Percentiles rank a stretch among this genome's conserved stretches.
phyloP scores from a whole-genome alignment of 2,329 filamentous ascomycete species.

The Hymenoscyphus infarciens region DNA sequence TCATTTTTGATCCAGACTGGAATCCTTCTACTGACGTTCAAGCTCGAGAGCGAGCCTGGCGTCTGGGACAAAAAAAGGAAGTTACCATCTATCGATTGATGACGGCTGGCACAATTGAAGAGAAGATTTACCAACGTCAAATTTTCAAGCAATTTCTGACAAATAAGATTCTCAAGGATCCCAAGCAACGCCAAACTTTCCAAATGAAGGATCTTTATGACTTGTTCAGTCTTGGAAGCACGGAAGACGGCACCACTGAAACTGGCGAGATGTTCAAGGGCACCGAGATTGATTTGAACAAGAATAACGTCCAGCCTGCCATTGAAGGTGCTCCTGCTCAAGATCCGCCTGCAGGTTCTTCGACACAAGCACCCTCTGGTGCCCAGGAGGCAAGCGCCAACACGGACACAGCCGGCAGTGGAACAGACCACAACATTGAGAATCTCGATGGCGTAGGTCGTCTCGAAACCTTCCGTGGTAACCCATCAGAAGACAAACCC shows the following conservation, averaged over 20 bases:
- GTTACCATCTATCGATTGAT: conserved; percentile 97
- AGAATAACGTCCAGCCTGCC: conserved; percentile 33
- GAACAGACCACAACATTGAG: conserved; percentile 42
- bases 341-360: conserved; percentile 11
- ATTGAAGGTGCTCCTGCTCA: conserved; percentile 21
- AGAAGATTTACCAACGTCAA: conserved; percentile 98
- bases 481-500: conserved; percentile 41
- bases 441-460: conserved; percentile 59
- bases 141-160: conserved; percentile 98
- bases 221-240: conserved; percentile 74
- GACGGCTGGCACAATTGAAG: conserved; percentile 96
- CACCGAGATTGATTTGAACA: conserved; percentile 69
- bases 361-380: conserved; percentile 8
- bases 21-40: conserved; percentile 96
- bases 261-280: conserved; percentile 84
- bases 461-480: conserved; percentile 60
- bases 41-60: conserved; percentile 92
- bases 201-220: conserved; percentile 88
- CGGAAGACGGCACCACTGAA: conserved; percentile 68
- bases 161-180: conserved; percentile 92
- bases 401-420: conserved; percentile 12
- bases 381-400: conserved; percentile 11
- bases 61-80: conserved; percentile 88
- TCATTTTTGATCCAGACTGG: conserved; percentile 99
- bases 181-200: conserved; percentile 88